Evolutionary conservation across 257 asterid species (phyloP), one percentile per base, ranked within the genome.

Genomic region (Handroanthus guayacan): DNA sequence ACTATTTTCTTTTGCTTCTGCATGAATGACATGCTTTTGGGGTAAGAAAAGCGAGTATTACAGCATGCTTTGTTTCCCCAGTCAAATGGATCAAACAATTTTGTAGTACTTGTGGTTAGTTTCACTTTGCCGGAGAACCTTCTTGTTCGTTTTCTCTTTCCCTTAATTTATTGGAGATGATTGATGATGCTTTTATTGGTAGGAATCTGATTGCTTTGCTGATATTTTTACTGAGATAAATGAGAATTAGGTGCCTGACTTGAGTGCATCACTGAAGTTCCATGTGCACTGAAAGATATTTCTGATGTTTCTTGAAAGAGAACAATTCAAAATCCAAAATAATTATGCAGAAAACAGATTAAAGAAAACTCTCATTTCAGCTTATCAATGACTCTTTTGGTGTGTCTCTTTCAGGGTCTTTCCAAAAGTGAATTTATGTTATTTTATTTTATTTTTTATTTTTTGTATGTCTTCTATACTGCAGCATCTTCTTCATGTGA

Each of bases 21-120:
- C 67, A 61, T 34, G 67, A 61, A 13, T 61, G 10, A 56, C 45
- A 61, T 36, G 18, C 67, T 61, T 61, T 61, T 3, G 67, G 66
- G 45, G 67, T 36, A 34, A 36, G 3, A 31, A 14, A 61, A 31
- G 66, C 34, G 44, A 31, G 17, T 60, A 34, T 10, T 34, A 34
- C 17, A 52, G 25, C 18, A 5, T 17, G 36, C 14, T 62, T 36
- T 34, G 67, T 62, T 62, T 62, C 45, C 36, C 17, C 4, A 9
- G 67, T 62, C 18, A 62, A 62, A 36, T 34, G 47, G 67, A 60
- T 62, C 20, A 34, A 20, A 34, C 18, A 5, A 10, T 36, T 31
- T 36, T 11, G 14, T 12, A 13, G 44, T 9, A 18, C 2, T 58
- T 14, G 12, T 60, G 66, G 18, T 36, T 62, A 36, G 18, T 4